Conservation (phyloP, 139 green algal species). For the Chlamydomonas incerta region DNA sequence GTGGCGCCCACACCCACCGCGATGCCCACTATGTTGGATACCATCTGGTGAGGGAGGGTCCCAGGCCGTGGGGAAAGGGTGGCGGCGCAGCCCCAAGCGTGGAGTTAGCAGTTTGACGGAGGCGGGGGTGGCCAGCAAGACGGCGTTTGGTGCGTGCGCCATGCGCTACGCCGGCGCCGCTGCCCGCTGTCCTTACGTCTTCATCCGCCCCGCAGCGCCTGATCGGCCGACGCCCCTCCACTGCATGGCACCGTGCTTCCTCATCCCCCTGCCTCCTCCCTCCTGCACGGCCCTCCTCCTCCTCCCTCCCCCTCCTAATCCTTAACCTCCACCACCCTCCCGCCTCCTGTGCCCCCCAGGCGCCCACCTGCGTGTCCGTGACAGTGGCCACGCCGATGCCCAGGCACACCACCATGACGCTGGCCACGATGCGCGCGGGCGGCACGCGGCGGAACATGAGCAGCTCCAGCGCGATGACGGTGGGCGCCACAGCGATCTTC, state of each 20-base stretch:
- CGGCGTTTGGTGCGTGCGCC: too few species aligned
- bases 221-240: too few species aligned
- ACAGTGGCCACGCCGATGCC: conserved; percentile 87
- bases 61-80: background rate
- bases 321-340: too few species aligned
- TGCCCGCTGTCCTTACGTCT: too few species aligned
- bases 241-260: too few species aligned
- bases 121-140: too few species aligned
- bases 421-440: conserved; percentile 57
- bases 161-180: too few species aligned
- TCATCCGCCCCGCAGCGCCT: too few species aligned
- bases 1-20: conserved; percentile 75
- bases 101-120: too few species aligned
- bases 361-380: conserved; percentile 72
- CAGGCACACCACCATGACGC: conserved; percentile 79
- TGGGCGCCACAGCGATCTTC: conserved; percentile 91
- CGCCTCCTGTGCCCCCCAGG: background rate
- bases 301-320: background rate
- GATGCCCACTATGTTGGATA: conserved; percentile 69
- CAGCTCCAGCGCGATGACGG: conserved; percentile 83
- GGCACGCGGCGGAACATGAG: conserved; percentile 70
- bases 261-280: too few species aligned
- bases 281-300: too few species aligned
- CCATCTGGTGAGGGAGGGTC: background rate
- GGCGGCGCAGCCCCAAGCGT: too few species aligned